Conservation (phyloP, 2,329 filamentous ascomycete genomes). For the Arthrobotrys entomopaga region DNA sequence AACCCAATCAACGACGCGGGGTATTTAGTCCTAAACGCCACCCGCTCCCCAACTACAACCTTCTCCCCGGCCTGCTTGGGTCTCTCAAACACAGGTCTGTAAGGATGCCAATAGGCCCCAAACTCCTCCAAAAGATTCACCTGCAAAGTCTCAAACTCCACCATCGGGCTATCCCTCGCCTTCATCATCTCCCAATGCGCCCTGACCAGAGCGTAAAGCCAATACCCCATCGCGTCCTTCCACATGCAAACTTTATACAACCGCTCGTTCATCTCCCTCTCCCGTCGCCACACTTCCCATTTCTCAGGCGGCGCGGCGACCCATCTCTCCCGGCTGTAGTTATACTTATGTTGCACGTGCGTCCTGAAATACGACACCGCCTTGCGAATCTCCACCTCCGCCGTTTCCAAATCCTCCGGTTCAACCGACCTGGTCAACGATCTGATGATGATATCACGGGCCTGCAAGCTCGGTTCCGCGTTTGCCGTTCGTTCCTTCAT, state of each 20-base stretch:
- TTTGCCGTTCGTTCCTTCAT: slow-evolving; percentile 28
- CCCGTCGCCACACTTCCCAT: slow-evolving; percentile 22
- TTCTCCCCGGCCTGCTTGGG: slow-evolving; percentile 36
- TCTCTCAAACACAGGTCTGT: slow-evolving; percentile 33
- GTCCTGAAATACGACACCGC: slow-evolving; percentile 30
- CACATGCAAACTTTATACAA: slow-evolving; percentile 44
- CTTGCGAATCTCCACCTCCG: slow-evolving; percentile 42
- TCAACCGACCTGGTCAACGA: slow-evolving; percentile 34
- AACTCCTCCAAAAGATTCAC: slow-evolving; percentile 50
- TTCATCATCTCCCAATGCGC: slow-evolving; percentile 41
- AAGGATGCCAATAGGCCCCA: slow-evolving; percentile 37
- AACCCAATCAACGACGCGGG: slow-evolving; percentile 36
- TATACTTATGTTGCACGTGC: slow-evolving; percentile 39
- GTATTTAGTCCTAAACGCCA: slow-evolving; percentile 39
- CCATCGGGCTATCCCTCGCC: slow-evolving; percentile 5
- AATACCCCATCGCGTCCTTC: slow-evolving; percentile 53
- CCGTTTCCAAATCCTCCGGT: slow-evolving; percentile 27
- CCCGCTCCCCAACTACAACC: slow-evolving; percentile 35
- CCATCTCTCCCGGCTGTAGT: slow-evolving; percentile 33
- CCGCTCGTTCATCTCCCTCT: slow-evolving; percentile 39
- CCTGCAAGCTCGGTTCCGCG: slow-evolving; percentile 33
- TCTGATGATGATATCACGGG: slow-evolving; percentile 47
- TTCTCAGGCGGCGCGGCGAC: slow-evolving; percentile 14
- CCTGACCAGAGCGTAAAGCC: slow-evolving; percentile 41
- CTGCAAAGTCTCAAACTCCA: slow-evolving; percentile 46